Evolutionary conservation across 306 rosid genomes (phyloP).

Genomic region (Inga leiocalycina): DNA sequence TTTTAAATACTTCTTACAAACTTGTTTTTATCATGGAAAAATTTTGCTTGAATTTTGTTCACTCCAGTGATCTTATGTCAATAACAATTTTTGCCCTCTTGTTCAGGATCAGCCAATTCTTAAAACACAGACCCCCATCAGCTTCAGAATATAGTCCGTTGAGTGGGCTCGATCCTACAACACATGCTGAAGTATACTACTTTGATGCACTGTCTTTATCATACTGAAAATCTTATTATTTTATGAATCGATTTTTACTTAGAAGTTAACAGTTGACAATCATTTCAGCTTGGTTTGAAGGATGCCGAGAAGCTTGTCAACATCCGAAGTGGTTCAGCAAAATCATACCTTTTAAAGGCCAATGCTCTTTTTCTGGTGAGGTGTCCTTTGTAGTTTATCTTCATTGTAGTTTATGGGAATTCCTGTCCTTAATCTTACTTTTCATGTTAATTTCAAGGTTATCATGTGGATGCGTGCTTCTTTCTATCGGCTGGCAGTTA

Average conservation of each 20-base stretch:
- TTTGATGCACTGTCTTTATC: constrained; percentile 31
- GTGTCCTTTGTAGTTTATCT: constrained; percentile 14
- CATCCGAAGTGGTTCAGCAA: constrained; percentile 55
- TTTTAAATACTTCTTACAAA: constrained; percentile 11
- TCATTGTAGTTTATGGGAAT: constrained; percentile 21
- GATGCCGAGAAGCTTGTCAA: constrained; percentile 83
- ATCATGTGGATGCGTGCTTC: constrained; percentile 8
- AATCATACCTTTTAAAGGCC: constrained; percentile 77
- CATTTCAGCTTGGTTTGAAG: constrained; percentile 87
- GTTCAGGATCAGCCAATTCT: constrained; percentile 75
- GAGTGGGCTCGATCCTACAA: constrained; percentile 95
- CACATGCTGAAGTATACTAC: constrained; percentile 84
- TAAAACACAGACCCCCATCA: constrained; percentile 66
- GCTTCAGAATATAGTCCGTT: constrained; percentile 81
- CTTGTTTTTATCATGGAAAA: constrained; percentile 1
- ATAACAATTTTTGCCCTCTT: constrained; percentile 28
- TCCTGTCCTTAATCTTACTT: constrained; percentile 7
- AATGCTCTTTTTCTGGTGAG: constrained; percentile 78
- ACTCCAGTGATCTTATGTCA: constrained; percentile 27
- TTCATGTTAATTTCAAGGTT: neutral
- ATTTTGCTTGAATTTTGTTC: constrained; percentile 34
- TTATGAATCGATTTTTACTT: constrained; percentile 23
- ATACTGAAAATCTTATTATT: constrained; percentile 28
- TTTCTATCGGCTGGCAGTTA: neutral
- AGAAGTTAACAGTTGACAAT: constrained; percentile 30